Evolutionary conservation across 768 basidiomycete genomes (phyloP), one percentile per base, ranked within the genome.

Genomic region (Sporobolomyces phaffii): DNA sequence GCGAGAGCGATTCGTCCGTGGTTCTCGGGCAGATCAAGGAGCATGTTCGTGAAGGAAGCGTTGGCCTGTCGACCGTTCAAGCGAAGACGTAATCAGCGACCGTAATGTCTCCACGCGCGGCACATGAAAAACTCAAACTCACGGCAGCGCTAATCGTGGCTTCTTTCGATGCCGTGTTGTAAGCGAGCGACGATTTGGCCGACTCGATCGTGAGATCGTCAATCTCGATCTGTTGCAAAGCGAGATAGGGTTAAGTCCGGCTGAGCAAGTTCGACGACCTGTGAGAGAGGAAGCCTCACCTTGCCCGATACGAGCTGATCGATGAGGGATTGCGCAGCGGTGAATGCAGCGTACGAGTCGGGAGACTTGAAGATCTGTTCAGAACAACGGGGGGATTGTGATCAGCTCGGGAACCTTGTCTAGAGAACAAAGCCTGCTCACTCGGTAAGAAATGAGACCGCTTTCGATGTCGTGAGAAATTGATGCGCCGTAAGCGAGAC

Each of bases 141-240:
- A 92, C 93, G 47, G 94, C 94, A 72, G 87, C 84, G n/a, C 84
- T 84, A 33, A 89, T 85, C 5, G 91, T 94, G 24, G 91, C 87
- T 26, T 94, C 88, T 49, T 83, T 81, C 74, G 85, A 85, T 0
- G 92, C 85, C 14, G 92, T 87, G 11, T 82, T 81, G 74, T 86
- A 97, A 6, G 96, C 92, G 69, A 96, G 87, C 52, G 85, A 88
- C 70, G 90, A 92, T 80, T 94, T 91, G 7, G 92, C 90, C 0
- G 90, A 88, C 72, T 97, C 92, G 41, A 98, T 79, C 13, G 85
- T 85, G 1, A 88, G 87, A 59, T 86, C 83, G 43, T 91, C 88
- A 13, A 99, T 80, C 44, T 83, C 81, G 72, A 94, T 84, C 92
- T 97, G 65, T 59, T n/a, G n/a, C n/a, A n/a, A n/a, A n/a, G 49